Base-by-base conservation (phyloP, 768 basidiomycete genomes). In the Pisolithus orientalis region DNA sequence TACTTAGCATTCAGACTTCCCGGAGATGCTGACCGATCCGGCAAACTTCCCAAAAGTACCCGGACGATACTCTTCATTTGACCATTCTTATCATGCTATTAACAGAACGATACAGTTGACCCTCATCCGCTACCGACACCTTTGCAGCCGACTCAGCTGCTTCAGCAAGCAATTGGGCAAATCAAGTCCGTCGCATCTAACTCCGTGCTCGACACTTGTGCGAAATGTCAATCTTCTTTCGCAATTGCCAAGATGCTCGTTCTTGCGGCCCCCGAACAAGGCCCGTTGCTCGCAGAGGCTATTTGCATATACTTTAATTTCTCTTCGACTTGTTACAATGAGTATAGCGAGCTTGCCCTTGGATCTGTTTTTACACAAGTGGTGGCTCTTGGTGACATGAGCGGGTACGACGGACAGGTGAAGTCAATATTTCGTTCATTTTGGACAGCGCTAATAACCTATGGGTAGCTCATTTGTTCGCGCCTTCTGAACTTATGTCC, bases 1-100 rank as follows among this genome's bases (percentile, higher is more conserved):
- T 48, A 25, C 9, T 39, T 53, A 85, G 83, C 74, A 78, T 63
- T 67, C 72, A 57, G 71, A 70, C n/a, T 88, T 81, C 61, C 78
- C 82, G 1, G 66, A 76, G 11, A 66, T 70, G 42, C 66, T 89
- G 58, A 88, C 87, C 28, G 72, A 82, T 61, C 84, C 86, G 1
- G 72, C 80, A 43, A 70, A 70, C 43, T 81, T 87, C 51, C 83
- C 82, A 1, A 65, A 72, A 52, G 75, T 70, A 52, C 17, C 57
- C 50, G 37, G 10, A 21, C 27, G 5, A 7, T 21, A 45, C 28
- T 28, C 8, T 42, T 34, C 34, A 0, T 3, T 34, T 34, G 34
- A 34, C 34, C 13, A 14, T 7, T 47, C 9, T 52, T 29, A 44
- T 32, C 1, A 16, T 1, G 39, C n/a, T 16, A 27, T 39, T 39